These are phyloP conservation scores for Knufia fluminis DNA, from an alignment of 2,329 filamentous ascomycete genomes.

Conservation along the genomic window DNA sequence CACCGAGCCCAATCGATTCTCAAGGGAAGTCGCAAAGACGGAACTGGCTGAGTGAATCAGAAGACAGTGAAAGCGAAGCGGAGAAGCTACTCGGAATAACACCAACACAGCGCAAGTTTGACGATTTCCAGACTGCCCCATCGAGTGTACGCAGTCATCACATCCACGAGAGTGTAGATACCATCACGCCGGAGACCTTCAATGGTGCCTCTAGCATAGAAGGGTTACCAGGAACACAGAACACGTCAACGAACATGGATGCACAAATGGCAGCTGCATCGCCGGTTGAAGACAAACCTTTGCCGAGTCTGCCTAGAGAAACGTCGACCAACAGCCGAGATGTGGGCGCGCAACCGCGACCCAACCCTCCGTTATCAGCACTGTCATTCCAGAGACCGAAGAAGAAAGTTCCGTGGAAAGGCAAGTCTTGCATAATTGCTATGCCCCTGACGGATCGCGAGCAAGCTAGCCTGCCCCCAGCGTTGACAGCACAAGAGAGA, in stretches of 20 bases:
- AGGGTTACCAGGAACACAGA: slow-evolving; percentile 11
- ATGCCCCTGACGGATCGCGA: slow-evolving; percentile 60
- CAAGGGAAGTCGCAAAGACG: slow-evolving; percentile 58
- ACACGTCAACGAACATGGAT: neutral
- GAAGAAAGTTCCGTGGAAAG: slow-evolving; percentile 67
- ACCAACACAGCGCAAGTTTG: slow-evolving; percentile 13
- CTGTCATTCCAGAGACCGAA: slow-evolving; percentile 37
- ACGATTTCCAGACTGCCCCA: neutral
- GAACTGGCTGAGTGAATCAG: slow-evolving; percentile 72
- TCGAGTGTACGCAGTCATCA: slow-evolving; percentile 7
- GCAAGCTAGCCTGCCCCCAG: slow-evolving; percentile 39
- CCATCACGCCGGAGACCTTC: slow-evolving; percentile 22
- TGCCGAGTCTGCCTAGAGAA: slow-evolving; percentile 30
- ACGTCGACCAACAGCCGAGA: slow-evolving; percentile 22
- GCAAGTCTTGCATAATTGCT: slow-evolving; percentile 63
- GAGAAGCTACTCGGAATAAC: slow-evolving; percentile 43
- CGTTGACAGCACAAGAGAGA: slow-evolving; percentile 33
- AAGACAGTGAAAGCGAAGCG: slow-evolving; percentile 61
- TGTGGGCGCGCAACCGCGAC: slow-evolving; percentile 14
- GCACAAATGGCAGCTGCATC: neutral
- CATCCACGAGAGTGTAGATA: slow-evolving; percentile 18
- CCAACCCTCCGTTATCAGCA: slow-evolving; percentile 24
- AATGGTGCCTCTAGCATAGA: slow-evolving; percentile 15
- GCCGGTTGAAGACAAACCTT: slow-evolving; percentile 29
- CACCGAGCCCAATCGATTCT: slow-evolving; percentile 22